Evolutionary conservation across 2,329 filamentous ascomycete species (phyloP).

Genomic region (Aspergillus intermedius): DNA sequence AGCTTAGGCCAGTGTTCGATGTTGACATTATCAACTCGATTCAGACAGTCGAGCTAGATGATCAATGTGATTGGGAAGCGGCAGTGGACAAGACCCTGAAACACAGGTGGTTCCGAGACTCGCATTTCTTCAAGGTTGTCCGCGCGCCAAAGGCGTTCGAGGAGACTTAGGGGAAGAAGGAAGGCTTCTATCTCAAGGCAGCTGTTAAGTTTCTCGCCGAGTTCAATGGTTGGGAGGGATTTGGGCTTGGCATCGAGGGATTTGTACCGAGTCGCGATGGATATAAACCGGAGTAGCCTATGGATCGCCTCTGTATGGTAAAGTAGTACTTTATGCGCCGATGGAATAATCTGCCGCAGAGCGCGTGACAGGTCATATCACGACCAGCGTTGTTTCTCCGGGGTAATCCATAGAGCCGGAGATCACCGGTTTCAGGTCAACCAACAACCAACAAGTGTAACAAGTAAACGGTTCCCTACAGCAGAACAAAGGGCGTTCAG

Average conservation of each 20-base stretch:
- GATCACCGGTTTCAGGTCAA: no score
- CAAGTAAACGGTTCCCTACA: no score
- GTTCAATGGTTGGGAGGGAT: slow-evolving; percentile 19
- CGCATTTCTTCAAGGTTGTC: slow-evolving; percentile 4
- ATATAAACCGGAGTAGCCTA: no score
- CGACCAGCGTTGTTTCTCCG: no score
- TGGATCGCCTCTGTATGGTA: no score
- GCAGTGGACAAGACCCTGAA: background rate
- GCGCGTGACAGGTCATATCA: no score
- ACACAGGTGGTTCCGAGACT: background rate
- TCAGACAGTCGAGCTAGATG: background rate
- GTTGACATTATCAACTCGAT: background rate
- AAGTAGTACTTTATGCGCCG: no score
- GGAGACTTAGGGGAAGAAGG: slow-evolving; percentile 29
- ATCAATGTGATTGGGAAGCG: background rate
- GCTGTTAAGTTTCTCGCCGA: slow-evolving; percentile 38
- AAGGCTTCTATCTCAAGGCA: slow-evolving; percentile 38
- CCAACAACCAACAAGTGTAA: no score
- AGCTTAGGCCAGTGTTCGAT: background rate
- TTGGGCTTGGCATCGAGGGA: slow-evolving; percentile 3
- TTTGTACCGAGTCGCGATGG: background rate
- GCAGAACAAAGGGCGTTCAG: no score
- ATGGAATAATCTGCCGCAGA: no score
- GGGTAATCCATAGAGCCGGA: no score
- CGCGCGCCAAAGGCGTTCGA: slow-evolving; percentile 10